A percentile compares a stretch with the other conserved stretches of the same genome.
phyloP scores from a whole-genome alignment of 371 early-diverging fungal genomes.

The Rhizopus microsporus region DNA sequence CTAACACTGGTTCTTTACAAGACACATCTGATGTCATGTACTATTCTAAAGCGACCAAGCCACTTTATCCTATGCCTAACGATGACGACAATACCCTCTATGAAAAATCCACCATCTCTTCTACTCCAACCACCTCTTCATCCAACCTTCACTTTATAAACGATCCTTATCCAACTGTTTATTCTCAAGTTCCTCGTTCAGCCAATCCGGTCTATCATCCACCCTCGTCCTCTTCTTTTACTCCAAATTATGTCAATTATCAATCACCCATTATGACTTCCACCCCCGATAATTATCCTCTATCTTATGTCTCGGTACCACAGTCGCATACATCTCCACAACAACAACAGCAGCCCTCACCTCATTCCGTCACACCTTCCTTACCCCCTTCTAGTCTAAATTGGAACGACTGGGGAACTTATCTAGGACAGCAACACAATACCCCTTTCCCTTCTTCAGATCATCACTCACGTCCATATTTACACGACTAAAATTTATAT shows the following conservation, averaged over 20 bases:
- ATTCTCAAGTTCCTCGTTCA: not conserved
- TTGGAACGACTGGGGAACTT: conserved; percentile 26
- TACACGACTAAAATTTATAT: too few species aligned
- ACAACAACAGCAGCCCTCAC: conserved; percentile 1
- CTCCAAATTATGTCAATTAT: not conserved
- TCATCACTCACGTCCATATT: too few species aligned
- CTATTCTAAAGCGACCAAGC: not conserved
- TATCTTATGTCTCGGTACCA: conserved; percentile 1
- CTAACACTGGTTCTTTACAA: not conserved
- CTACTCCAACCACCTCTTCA: not conserved
- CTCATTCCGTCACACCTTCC: conserved; percentile 1
- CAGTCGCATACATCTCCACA: not conserved
- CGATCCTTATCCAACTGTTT: not conserved
- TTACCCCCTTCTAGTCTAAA: conserved; percentile 21
- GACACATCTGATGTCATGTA: not conserved
- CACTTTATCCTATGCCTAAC: conserved; percentile 2
- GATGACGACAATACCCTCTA: conserved; percentile 10
- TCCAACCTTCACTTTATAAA: not conserved
- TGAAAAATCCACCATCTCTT: not conserved
- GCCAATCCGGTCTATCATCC: not conserved
- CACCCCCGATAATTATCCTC: conserved; percentile 1
- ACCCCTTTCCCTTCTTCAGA: too few species aligned
- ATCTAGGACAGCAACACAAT: conserved; percentile 12
- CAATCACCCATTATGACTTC: not conserved
- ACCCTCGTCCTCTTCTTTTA: not conserved